Conservation (phyloP, 768 basidiomycete species). For the Cystofilobasidium ferigula region DNA sequence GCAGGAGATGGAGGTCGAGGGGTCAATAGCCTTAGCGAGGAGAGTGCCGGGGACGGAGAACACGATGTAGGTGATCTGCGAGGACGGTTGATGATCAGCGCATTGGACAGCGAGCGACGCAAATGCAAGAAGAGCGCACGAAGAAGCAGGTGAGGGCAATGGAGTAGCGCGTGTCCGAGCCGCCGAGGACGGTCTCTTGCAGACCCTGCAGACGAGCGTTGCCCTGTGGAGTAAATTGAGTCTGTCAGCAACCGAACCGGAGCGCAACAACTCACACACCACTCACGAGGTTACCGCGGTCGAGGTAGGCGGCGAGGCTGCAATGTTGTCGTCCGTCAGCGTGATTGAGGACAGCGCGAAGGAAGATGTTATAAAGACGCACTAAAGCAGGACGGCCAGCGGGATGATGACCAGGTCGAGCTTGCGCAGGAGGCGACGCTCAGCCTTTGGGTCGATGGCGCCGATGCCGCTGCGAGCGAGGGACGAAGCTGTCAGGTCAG, state of each 20-base stretch:
- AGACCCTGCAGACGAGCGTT: conserved; percentile 25
- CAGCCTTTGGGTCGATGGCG: neutral
- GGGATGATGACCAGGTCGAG: neutral
- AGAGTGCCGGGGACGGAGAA: conserved; percentile 40
- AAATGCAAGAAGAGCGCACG: neutral
- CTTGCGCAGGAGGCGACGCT: conserved; percentile 2
- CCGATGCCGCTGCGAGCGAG: neutral
- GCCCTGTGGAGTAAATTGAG: conserved; percentile 28
- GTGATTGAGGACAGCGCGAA: too few species aligned
- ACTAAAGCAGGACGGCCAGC: conserved; percentile 12
- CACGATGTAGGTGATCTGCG: conserved; percentile 34
- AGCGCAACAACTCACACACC: too few species aligned
- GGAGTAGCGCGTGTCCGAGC: conserved; percentile 36
- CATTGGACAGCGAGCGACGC: neutral
- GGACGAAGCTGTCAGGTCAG: neutral
- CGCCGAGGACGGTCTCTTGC: conserved; percentile 32
- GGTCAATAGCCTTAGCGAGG: conserved; percentile 35
- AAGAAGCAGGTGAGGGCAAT: conserved; percentile 33
- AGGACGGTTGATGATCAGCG: neutral
- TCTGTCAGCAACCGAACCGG: neutral
- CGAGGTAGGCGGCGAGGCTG: conserved; percentile 39
- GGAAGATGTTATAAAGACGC: too few species aligned
- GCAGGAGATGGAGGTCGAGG: conserved; percentile 37
- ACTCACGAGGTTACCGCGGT: conserved; percentile 37
- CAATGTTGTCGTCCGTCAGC: too few species aligned